These are phyloP conservation scores for Umbelopsis vinacea DNA, from an alignment of 192 early-diverging fungal species.

Conservation along the genomic window DNA sequence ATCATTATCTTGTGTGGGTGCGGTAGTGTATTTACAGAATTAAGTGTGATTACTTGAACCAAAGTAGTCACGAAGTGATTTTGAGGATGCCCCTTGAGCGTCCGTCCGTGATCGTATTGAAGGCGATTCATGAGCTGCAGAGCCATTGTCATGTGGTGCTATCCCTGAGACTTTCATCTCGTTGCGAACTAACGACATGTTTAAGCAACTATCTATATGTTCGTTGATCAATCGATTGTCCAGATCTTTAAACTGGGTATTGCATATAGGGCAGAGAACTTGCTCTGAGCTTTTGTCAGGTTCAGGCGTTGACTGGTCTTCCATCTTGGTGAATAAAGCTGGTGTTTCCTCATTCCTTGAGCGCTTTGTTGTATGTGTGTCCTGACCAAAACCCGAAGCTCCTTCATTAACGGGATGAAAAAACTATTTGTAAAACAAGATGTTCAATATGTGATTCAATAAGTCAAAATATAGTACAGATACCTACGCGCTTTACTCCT, in stretches of 20 bases:
- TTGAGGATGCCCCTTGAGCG: not conserved
- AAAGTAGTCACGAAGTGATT: conserved; percentile 11
- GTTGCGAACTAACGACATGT: conserved; percentile 3
- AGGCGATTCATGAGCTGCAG: no score
- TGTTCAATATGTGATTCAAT: not conserved
- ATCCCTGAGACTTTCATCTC: not conserved
- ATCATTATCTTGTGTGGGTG: not conserved
- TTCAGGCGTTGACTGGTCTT: not conserved
- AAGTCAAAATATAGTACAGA: not conserved
- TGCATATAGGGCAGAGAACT: conserved; percentile 8
- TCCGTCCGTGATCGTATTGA: not conserved
- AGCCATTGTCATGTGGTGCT: no score
- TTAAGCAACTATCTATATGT: conserved; percentile 9
- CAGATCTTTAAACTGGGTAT: not conserved
- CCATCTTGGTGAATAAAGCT: no score
- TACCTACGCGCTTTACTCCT: conserved; percentile 34
- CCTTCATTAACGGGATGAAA: not conserved
- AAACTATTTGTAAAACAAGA: not conserved
- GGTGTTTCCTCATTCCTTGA: no score
- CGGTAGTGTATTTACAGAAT: not conserved
- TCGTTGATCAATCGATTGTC: not conserved
- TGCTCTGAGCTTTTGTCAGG: not conserved
- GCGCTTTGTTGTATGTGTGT: not conserved
- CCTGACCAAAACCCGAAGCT: not conserved
- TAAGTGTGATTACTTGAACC: not conserved